Evolutionary conservation across 768 basidiomycete genomes (phyloP).

Genomic region (Psilocybe sp.): DNA sequence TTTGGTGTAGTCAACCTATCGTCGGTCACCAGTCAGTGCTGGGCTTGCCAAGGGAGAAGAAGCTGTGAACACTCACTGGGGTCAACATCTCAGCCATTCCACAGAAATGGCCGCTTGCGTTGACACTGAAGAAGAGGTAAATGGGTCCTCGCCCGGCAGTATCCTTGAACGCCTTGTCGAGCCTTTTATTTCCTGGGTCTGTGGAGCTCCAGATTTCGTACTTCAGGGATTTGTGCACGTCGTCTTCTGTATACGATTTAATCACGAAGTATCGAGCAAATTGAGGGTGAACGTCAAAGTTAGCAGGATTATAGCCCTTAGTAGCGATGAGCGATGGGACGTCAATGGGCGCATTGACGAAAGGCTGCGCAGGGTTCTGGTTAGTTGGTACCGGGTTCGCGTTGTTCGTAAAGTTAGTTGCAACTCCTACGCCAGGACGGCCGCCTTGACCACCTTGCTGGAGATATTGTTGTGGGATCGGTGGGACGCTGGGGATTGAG

Average conservation of each 20-base stretch:
- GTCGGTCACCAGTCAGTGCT: not conserved
- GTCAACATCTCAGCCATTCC: slow-evolving; percentile 99
- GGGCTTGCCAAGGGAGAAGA: not conserved
- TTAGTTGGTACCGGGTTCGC: slow-evolving; percentile 24
- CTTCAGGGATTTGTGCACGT: slow-evolving; percentile 97
- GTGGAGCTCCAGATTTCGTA: slow-evolving; percentile 99
- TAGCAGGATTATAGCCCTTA: slow-evolving; percentile 89
- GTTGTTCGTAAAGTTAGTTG: slow-evolving; percentile 31
- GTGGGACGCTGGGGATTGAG: slow-evolving; percentile 62
- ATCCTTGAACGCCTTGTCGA: slow-evolving; percentile 97
- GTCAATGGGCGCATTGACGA: slow-evolving; percentile 72
- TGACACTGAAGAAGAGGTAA: slow-evolving; percentile 98
- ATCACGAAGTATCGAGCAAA: slow-evolving; percentile 95
- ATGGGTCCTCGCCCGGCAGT: slow-evolving; percentile 90
- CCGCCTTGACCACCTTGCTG: slow-evolving; percentile 37
- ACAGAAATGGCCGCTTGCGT: slow-evolving; percentile 96
- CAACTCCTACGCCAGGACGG: slow-evolving; percentile 35
- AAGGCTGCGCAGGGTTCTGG: slow-evolving; percentile 42
- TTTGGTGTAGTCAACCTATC: slow-evolving; percentile 84
- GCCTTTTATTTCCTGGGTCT: slow-evolving; percentile 93
- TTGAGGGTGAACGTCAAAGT: slow-evolving; percentile 77
- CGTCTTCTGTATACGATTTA: slow-evolving; percentile 98
- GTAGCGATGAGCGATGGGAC: slow-evolving; percentile 79
- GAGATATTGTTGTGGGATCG: slow-evolving; percentile 72
- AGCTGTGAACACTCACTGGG: slow-evolving; percentile 49